These are phyloP conservation scores for Plasmodium gaboni DNA, from an alignment of 169 alveolate genomes.

Conservation along the genomic window DNA sequence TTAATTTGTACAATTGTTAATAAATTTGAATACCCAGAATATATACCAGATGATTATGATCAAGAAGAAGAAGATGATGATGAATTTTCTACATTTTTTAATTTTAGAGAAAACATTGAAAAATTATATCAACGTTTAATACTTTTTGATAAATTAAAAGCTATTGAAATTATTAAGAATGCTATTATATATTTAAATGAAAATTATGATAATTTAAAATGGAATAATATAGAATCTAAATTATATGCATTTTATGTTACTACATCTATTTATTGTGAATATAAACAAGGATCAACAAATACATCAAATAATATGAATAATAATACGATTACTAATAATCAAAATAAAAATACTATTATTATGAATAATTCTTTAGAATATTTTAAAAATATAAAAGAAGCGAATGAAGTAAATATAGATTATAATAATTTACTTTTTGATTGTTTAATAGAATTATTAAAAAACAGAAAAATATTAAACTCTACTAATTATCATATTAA, in stretches of 20 bases:
- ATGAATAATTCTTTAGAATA: not conserved
- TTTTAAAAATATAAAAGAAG: conserved; percentile 20
- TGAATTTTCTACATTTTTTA: conserved; percentile 41
- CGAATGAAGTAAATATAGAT: not conserved
- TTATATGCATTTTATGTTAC: conserved; percentile 62
- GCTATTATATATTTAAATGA: conserved; percentile 52
- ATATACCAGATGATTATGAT: conserved; percentile 62
- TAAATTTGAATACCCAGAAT: conserved; percentile 47
- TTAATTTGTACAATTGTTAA: conserved; percentile 54
- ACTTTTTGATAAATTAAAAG: conserved; percentile 50
- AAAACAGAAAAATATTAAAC: conserved; percentile 55
- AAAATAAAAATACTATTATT: not conserved
- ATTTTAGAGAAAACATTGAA: conserved; percentile 65
- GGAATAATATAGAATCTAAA: conserved; percentile 61
- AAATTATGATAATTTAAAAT: conserved; percentile 44
- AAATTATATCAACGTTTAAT: conserved; percentile 67
- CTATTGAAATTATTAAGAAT: conserved; percentile 69
- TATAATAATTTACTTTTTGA: conserved; percentile 35
- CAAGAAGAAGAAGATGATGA: conserved; percentile 74
- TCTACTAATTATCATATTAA: conserved; percentile 61
- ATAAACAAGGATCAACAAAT: conserved; percentile 7
- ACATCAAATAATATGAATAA: not conserved
- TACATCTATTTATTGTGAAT: conserved; percentile 61
- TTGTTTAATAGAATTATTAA: conserved; percentile 58
- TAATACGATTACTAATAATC: not conserved